Evolutionary conservation across 305 asterid genomes (phyloP).

Genomic region (Caryopteris hybrid): DNA sequence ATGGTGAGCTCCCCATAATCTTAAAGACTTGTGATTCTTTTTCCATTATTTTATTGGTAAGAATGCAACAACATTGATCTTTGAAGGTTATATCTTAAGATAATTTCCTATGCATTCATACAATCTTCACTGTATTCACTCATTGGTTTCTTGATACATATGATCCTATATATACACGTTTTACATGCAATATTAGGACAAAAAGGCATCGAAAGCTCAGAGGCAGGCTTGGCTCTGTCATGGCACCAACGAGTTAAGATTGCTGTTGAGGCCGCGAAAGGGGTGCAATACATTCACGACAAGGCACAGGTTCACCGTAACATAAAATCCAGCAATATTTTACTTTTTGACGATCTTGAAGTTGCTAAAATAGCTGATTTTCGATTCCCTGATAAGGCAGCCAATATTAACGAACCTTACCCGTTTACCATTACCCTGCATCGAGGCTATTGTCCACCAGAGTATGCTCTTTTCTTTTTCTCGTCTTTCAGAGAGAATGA

Average conservation of each 20-base stretch:
- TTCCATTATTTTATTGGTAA: too few relatives aligned
- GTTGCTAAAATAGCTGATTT: constrained; percentile 9
- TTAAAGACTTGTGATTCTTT: too few relatives aligned
- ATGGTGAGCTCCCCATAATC: neutral
- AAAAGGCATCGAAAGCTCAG: constrained; percentile 11
- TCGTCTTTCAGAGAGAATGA: neutral
- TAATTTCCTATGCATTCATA: too few relatives aligned
- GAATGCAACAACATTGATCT: too few relatives aligned
- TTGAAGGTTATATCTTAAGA: too few relatives aligned
- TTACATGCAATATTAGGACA: neutral
- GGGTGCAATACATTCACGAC: constrained; percentile 14
- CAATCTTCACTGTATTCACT: too few relatives aligned
- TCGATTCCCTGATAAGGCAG: neutral
- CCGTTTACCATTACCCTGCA: too few relatives aligned
- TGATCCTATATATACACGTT: too few relatives aligned
- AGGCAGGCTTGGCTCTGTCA: constrained; percentile 40
- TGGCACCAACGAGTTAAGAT: constrained; percentile 30
- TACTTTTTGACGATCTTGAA: constrained; percentile 1
- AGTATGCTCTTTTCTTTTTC: neutral
- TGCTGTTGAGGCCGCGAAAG: constrained; percentile 13
- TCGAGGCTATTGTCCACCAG: neutral
- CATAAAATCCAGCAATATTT: constrained; percentile 5
- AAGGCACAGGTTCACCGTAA: constrained; percentile 7
- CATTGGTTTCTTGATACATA: too few relatives aligned
- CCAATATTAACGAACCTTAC: too few relatives aligned